Conservation (phyloP, 306 rosid genomes). For the Canavalia ensiformis region DNA sequence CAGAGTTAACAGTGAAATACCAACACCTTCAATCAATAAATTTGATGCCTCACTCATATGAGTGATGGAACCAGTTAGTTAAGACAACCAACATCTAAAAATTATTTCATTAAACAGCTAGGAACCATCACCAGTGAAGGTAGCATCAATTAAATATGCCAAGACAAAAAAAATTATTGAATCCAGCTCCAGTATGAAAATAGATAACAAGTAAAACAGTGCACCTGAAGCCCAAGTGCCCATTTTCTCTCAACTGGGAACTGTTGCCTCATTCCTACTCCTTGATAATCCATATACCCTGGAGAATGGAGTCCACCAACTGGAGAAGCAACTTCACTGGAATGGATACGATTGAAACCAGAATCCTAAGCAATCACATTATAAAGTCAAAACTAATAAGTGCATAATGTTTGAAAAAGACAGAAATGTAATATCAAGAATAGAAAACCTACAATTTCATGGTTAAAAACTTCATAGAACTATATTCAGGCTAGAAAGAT, state of each 20-base stretch:
- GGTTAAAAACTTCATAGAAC: conserved; percentile 25
- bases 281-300: conserved; percentile 79
- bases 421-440: conserved; percentile 12
- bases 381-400: conserved; percentile 48
- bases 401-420: conserved; percentile 27
- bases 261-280: conserved; percentile 68
- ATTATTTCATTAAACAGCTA: conserved; percentile 33
- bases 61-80: conserved; percentile 30
- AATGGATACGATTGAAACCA: conserved; percentile 67
- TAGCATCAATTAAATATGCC: conserved; percentile 36
- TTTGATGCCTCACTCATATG: not conserved
- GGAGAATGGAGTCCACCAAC: conserved; percentile 76
- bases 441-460: conserved; percentile 35
- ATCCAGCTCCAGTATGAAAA: conserved; percentile 26
- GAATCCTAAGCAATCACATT: conserved; percentile 59
- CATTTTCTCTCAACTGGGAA: conserved; percentile 87
- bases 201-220: conserved; percentile 45
- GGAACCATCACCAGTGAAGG: conserved; percentile 25
- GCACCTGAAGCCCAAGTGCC: conserved; percentile 99
- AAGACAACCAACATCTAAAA: conserved; percentile 37
- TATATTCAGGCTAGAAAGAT: conserved; percentile 43
- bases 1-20: conserved; percentile 5
- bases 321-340: conserved; percentile 64
- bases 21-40: conserved; percentile 41
- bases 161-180: not conserved